Evolutionary conservation across 192 early-diverging fungal species (phyloP), one percentile per base, ranked within the genome.

Genomic region (Entomortierella chlamydospora): DNA sequence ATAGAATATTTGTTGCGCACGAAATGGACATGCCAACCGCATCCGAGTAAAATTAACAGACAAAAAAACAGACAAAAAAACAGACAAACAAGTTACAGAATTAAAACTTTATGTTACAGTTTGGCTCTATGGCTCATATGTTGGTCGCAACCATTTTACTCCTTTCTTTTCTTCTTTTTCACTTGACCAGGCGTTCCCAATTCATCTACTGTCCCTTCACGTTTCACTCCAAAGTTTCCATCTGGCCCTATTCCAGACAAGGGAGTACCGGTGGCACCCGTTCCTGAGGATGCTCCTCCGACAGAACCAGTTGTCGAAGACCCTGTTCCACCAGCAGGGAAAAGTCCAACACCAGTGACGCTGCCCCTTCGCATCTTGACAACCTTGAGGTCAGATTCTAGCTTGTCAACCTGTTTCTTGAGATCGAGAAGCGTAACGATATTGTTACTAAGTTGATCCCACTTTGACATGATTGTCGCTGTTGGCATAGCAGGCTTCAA

Each of bases 401-500:
- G 70, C 83, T 92, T 94, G 72, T 98, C 96, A 1, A 88, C 90
- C 9, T 86, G 83, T 66, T 93, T 93, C 74, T 95, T 95, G 55
- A 94, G 81, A 65, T 98, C 97, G 56, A 96, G 77, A 68, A 97
- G 72, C 26, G 81, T 88, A 45, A 94, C 80, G 58, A 96, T 90
- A 13, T 90, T 92, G 49, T 85, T 83, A 60, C 92, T 90, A 55
- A 98, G 78, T 51, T 89, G 87, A 53, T 94, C 92, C 74, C 92
- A 96, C 62, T 91, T 91, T 28, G 90, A 86, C 78, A 92, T 94
- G 23, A 98, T 91, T 0, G 85, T 84, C 15, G 86, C 89, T 4
- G 95, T 98, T 6, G 93, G 91, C 92, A 98, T 95, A 9, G 87
- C 76, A 0, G 96, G 96, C n/a, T 90, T 89, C 15, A 85, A 28